Evolutionary conservation across 306 rosid species (phyloP).

Genomic region (Quillaja saponaria): DNA sequence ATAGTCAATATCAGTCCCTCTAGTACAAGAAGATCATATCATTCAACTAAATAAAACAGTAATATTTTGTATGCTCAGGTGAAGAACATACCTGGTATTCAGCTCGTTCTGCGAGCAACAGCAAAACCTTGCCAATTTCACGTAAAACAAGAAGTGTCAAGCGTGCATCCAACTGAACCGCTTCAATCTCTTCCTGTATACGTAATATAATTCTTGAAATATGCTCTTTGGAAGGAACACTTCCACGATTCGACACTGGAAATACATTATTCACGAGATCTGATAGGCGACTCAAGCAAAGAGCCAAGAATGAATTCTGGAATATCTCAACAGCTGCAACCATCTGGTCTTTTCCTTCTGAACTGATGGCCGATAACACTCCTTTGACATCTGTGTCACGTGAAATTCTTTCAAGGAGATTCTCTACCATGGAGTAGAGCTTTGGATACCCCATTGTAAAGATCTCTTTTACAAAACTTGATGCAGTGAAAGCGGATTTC

Average conservation of each 20-base stretch:
- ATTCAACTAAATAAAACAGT: no score
- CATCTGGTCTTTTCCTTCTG: slow-evolving; percentile 77
- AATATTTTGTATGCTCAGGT: no score
- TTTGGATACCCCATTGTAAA: slow-evolving; percentile 93
- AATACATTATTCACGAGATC: slow-evolving; percentile 90
- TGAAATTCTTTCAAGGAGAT: slow-evolving; percentile 89
- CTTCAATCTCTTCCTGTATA: slow-evolving; percentile 92
- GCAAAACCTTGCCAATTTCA: slow-evolving; percentile 94
- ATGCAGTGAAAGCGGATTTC: slow-evolving; percentile 96
- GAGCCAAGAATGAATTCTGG: slow-evolving; percentile 88
- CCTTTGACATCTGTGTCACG: slow-evolving; percentile 94
- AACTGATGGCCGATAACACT: slow-evolving; percentile 82
- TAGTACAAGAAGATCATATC: no score
- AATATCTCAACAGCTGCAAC: slow-evolving; percentile 84
- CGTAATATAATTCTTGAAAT: slow-evolving; percentile 77
- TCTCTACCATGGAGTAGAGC: slow-evolving; percentile 87
- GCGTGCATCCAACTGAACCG: slow-evolving; percentile 91
- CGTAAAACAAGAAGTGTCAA: slow-evolving; percentile 94
- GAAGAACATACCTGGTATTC: slow-evolving; percentile 72
- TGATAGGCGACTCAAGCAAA: slow-evolving; percentile 88
- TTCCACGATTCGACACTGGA: slow-evolving; percentile 93
- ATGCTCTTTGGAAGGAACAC: slow-evolving; percentile 92
- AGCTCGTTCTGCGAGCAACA: slow-evolving; percentile 75
- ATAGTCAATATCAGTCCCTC: no score
- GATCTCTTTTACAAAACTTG: slow-evolving; percentile 94